Conservation (phyloP, 768 basidiomycete genomes). For the Xerocomus spinulosus region DNA sequence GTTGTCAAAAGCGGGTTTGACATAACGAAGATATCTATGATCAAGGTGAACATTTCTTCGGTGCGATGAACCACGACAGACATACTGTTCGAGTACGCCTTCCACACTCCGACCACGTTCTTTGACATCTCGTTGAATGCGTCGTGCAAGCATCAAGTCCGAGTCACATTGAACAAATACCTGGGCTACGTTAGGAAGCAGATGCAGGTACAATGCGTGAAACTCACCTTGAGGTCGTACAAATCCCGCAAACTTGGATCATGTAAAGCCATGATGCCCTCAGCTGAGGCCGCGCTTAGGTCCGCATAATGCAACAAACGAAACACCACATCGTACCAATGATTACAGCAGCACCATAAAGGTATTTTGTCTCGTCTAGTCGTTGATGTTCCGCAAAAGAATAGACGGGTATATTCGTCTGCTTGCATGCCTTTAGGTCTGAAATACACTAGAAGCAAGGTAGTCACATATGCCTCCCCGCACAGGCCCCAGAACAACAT, state of each 20-base stretch:
- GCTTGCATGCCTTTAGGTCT: conserved; percentile 81
- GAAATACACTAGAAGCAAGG: conserved; percentile 58
- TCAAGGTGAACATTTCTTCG: conserved; percentile 1
- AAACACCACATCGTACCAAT: conserved; percentile 49
- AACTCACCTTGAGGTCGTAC: conserved; percentile 86
- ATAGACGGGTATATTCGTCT: conserved; percentile 89
- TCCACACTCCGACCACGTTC: conserved; percentile 84
- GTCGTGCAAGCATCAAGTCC: conserved; percentile 94
- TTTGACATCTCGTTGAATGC: conserved; percentile 81
- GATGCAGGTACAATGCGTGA: background rate
- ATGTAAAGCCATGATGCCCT: conserved; percentile 88
- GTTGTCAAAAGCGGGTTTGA: conserved; percentile 92
- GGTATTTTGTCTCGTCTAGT: conserved; percentile 71
- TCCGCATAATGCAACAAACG: background rate
- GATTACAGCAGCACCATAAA: conserved; percentile 91
- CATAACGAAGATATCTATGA: conserved; percentile 84
- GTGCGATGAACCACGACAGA: background rate
- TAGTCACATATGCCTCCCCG: background rate
- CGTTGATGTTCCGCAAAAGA: conserved; percentile 91
- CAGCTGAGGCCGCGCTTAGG: conserved; percentile 43
- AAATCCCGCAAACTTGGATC: conserved; percentile 73
- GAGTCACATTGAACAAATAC: conserved; percentile 92
- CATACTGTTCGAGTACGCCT: conserved; percentile 85
- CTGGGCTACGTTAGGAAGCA: conserved; percentile 31
- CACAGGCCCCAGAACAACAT: conserved; percentile 23